A percentile compares a stretch with the other conserved stretches of the same genome.
phyloP scores from a whole-genome alignment of 805 yeast genomes.

The Lipomyces orientalis region DNA sequence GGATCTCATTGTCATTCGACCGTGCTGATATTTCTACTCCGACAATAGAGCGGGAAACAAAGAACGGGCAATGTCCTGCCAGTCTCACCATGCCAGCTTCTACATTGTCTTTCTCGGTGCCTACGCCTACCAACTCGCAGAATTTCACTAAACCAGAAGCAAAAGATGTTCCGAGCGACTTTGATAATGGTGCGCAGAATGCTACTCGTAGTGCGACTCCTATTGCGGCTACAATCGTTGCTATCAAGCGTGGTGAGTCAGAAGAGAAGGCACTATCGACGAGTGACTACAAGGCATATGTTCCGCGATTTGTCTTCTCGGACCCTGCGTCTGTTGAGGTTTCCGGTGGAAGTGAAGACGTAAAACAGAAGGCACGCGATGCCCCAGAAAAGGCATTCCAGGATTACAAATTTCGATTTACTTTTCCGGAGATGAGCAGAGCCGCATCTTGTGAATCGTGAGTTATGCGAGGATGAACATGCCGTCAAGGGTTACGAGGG shows the following conservation, averaged over 20 bases:
- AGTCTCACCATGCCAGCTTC: not conserved
- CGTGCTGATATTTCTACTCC: conserved; percentile 1
- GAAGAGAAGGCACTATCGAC: conserved; percentile 23
- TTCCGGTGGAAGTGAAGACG: conserved; percentile 7
- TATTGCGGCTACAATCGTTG: not conserved
- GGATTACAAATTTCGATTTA: conserved; percentile 5
- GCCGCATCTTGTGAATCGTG: not conserved
- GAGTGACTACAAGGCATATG: conserved; percentile 27
- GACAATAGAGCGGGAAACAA: not conserved
- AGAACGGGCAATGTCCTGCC: not conserved
- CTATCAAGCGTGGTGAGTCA: conserved; percentile 2
- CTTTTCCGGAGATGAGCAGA: not conserved
- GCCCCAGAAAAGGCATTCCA: conserved; percentile 2
- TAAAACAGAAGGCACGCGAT: conserved; percentile 18
- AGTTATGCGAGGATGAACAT: not conserved
- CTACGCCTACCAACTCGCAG: not conserved
- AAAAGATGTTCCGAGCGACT: not conserved
- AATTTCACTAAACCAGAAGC: not conserved
- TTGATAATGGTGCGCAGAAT: not conserved
- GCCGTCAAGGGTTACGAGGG: not conserved
- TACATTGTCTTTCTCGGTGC: not conserved
- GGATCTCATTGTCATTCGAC: conserved; percentile 1
- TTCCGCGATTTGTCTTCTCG: conserved; percentile 21
- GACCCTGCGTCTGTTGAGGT: conserved; percentile 3
- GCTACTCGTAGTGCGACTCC: not conserved